phyloP scores from a whole-genome alignment of 257 asterid genomes.

The Apocynum venetum region DNA sequence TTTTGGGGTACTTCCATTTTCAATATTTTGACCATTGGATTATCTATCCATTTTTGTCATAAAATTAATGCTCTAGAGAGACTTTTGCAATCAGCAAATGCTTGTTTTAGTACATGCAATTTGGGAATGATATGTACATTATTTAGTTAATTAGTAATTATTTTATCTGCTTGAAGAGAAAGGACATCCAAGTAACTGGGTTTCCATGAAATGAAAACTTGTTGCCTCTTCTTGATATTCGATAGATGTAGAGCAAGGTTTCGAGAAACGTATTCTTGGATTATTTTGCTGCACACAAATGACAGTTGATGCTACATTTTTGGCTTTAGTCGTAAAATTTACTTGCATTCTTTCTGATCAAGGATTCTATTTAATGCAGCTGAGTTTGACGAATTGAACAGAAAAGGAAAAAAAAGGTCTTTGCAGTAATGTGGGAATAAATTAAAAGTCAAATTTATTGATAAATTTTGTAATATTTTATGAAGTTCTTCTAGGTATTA shows the following conservation, averaged over 20 bases:
- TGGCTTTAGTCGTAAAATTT: not conserved
- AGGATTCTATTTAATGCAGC: not conserved
- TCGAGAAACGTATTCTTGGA: not conserved
- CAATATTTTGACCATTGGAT: conserved; percentile 17
- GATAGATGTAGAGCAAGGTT: not conserved
- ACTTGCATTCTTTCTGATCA: not conserved
- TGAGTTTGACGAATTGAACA: not conserved
- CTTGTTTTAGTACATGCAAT: not conserved
- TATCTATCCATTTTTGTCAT: not conserved
- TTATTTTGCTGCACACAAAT: not conserved
- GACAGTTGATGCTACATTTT: not conserved
- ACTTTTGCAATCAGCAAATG: not conserved
- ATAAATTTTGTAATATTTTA: not conserved
- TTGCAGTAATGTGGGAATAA: not conserved
- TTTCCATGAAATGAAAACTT: not conserved
- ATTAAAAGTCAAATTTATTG: not conserved
- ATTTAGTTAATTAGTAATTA: not conserved
- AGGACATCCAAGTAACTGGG: not conserved
- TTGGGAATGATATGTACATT: not conserved
- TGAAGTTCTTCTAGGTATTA: not conserved
- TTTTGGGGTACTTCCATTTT: conserved; percentile 19
- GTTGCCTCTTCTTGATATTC: not conserved
- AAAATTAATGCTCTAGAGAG: not conserved
- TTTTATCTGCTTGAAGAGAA: not conserved
- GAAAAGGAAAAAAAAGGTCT: not conserved